Evolutionary conservation across 2,329 filamentous ascomycete genomes (phyloP), one percentile per base, ranked within the genome.

Genomic region (Fonsecaea erecta): DNA sequence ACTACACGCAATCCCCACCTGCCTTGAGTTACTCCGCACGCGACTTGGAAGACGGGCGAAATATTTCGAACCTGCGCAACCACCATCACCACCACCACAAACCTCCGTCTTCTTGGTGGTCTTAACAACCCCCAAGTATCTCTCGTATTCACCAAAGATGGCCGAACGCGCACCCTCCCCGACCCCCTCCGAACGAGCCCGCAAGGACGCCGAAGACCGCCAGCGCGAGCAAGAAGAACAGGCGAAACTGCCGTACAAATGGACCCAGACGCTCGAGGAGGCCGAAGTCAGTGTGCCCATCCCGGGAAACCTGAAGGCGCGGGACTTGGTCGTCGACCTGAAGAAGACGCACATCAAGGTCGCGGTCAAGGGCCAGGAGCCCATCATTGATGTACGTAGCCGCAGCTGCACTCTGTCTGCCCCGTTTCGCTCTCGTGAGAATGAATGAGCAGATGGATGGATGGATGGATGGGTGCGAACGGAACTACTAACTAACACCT

Each of bases 171-270:
- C 48, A 14, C 60, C 77, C 34, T 84, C 82, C 16, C 83, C 83
- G 3, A 80, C 83, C 14, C 81, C 83, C 24, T 79, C 82, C 63
- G 83, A 85, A 74, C 85, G 83, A 66, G 81, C 83, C 65, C 80
- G 77, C 68, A 79, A 82, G 70, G 85, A 88, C 73, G 82, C 81
- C 68, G 85, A 85, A 72, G 82, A 82, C 70, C 84, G 84, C 73
- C 89, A 87, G 68, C 88, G 89, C 76, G 93, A 99, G 81, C 83
- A 86, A 63, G 90, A 89, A 73, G 95, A 99, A 81, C 95, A 99
- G 82, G 90, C 88, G 48, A 86, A 89, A 26, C 88, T 99, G 48
- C 95, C 95, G 0, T 99, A 99, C 88, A 95, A 96, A 81, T 99
- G 95, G 95, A 90, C 86, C 11, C 95, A 99, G 81, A 93, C 90